Conservation (phyloP, 2,329 filamentous ascomycete genomes). For the Aquanectria penicillioides region DNA sequence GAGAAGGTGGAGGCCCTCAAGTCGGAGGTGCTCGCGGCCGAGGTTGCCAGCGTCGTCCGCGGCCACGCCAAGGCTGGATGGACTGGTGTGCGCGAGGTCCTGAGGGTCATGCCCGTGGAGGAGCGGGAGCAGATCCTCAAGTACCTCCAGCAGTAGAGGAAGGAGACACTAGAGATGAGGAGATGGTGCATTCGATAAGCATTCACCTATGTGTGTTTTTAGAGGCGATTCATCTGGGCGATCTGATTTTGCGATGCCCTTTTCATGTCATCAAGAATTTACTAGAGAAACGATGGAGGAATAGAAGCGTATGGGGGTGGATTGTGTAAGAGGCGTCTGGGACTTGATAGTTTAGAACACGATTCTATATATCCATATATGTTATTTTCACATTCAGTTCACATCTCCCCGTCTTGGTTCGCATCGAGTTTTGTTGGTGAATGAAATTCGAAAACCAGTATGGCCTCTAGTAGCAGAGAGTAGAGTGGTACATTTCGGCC, state of each 20-base stretch:
- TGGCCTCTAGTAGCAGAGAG: too few relatives aligned
- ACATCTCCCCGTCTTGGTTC: too few relatives aligned
- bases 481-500: too few relatives aligned
- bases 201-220: slow-evolving; percentile 28
- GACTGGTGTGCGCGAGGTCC: slow-evolving; percentile 85
- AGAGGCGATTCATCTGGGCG: slow-evolving; percentile 31
- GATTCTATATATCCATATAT: slow-evolving; percentile 33
- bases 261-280: slow-evolving; percentile 28
- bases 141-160: slow-evolving; percentile 58
- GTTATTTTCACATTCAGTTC: neutral
- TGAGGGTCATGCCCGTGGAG: slow-evolving; percentile 86
- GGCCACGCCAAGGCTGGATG: slow-evolving; percentile 73
- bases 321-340: slow-evolving; percentile 38
- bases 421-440: neutral
- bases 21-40: slow-evolving; percentile 70
- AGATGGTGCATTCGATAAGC: slow-evolving; percentile 16
- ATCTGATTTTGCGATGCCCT: slow-evolving; percentile 31
- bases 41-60: slow-evolving; percentile 57
- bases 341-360: slow-evolving; percentile 32
- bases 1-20: slow-evolving; percentile 88
- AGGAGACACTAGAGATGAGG: neutral
- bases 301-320: slow-evolving; percentile 32
- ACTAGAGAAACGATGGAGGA: slow-evolving; percentile 34
- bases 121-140: slow-evolving; percentile 87
- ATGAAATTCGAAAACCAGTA: neutral